Evolutionary conservation across 305 asterid genomes (phyloP), one percentile per base, ranked within the genome.

Genomic region (Withania somnifera): DNA sequence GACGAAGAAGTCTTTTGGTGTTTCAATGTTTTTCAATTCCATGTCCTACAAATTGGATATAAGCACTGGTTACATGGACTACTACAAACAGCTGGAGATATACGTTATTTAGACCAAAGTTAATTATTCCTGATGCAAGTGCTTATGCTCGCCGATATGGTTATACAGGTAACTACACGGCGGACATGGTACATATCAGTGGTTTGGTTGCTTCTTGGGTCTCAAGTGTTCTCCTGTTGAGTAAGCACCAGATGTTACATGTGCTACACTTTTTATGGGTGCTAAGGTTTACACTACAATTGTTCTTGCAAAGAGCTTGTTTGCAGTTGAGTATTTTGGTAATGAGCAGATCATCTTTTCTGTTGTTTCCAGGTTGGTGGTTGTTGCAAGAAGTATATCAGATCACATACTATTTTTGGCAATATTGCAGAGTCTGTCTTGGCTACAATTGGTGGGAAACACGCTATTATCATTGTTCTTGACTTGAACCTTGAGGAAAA

Each of bases 191-290:
- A 84, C 97, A 92, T 79, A 93, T 95, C 58, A 93, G 97, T 89
- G 97, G 98, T 67, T 84, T 93, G 82, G 97, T 95, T 81, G 98
- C 98, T 47, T 94, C 93, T 85, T 98, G 94, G 80, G 98, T 92
- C 83, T 92, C 83, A 91, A 92, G 67, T 97, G 95, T 38, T 93
- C 98, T 11, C 98, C 95, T 63, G 93, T 93, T 84, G 94, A 90
- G 40, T 92, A 87, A 82, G 98, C 98, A 53, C 95, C 90, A 87
- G 91, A 93, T 61, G 97, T 93, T 64, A 92, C 98, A 58, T 56
- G 15, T 56, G 32, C 32, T 56, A 56, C 30, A 56, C 32, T 8
- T 1, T 8, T 20, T 56, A 56, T 58, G 34, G 34, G 34, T 58
- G 66, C 66, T 58, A 11, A 11, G 1, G 34, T 58, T 22, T 58